These are phyloP conservation scores for Scutellaria barbata DNA, from an alignment of 257 asterid genomes.

Conservation along the genomic window DNA sequence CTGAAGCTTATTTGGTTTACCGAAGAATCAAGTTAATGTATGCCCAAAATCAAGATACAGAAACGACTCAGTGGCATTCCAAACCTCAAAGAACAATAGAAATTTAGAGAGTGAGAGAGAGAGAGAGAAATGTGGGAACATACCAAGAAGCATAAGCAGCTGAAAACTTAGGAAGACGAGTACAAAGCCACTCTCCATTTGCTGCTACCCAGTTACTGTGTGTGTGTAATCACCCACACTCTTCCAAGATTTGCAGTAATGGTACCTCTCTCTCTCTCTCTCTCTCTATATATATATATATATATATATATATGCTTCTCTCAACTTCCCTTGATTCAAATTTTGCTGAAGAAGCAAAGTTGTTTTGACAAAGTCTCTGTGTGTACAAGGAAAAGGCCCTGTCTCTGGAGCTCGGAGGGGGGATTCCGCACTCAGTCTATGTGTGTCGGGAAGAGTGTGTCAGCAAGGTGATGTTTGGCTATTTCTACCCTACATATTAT, in stretches of 20 bases:
- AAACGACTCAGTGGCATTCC: not conserved
- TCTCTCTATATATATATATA: too few relatives aligned
- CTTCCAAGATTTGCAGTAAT: not conserved
- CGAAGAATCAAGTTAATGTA: too few relatives aligned
- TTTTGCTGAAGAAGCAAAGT: not conserved
- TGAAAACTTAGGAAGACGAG: conserved; percentile 47
- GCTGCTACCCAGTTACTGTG: conserved; percentile 17
- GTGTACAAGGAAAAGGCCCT: conserved; percentile 20
- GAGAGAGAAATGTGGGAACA: conserved; percentile 21
- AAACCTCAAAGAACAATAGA: not conserved
- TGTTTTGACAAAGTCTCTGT: conserved; percentile 37
- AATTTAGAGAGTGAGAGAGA: not conserved
- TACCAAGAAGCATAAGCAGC: conserved; percentile 64
- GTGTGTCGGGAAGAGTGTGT: conserved; percentile 53
- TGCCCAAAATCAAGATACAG: conserved; percentile 6
- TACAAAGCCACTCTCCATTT: conserved; percentile 52
- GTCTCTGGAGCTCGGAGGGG: conserved; percentile 42
- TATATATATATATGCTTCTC: too few relatives aligned
- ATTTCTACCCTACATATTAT: too few relatives aligned
- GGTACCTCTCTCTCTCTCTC: not conserved
- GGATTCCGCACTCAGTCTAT: too few relatives aligned
- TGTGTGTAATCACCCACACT: too few relatives aligned
- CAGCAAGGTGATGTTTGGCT: conserved; percentile 48
- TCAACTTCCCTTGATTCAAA: not conserved
- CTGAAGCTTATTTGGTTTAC: not conserved